Evolutionary conservation across 2,329 filamentous ascomycete species (phyloP), one percentile per base, ranked within the genome.

Genomic region (Exophiala mesophila): DNA sequence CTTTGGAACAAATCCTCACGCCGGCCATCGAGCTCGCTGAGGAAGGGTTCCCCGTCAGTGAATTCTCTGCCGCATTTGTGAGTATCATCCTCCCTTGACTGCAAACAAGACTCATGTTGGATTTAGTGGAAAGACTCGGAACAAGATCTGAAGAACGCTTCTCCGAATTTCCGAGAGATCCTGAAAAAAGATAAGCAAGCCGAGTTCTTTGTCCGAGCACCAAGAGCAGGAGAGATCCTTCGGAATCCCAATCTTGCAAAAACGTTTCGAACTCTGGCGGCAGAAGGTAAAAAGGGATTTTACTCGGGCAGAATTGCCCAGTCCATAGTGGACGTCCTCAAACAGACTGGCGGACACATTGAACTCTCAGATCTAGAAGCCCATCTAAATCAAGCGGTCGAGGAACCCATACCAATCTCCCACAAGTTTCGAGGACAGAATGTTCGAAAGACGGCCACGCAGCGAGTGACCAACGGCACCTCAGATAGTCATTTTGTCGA

Each of bases 21-120:
- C 90, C 92, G 0, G 92, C 88, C 0, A 89, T 94, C 49, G 79
- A 83, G 58, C 69, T 97, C 24, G 92, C 81, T 4, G 90, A 97
- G 62, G 77, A 86, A 44, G 92, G 92, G 0, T 96, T 90, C 52
- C 87, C 92, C 0, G 87, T 98, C 2, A 87, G 84, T 2, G 88
- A 97, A 59, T 64, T 94, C 6, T 76, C 85, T 15, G 78, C 82
- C 0, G 69, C 67, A 24, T 80, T 74, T 53, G 85, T 90, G 63
- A 62, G 83, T 71, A 18, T 5, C 24, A 19, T n/a, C n/a, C n/a
- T n/a, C n/a, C n/a, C n/a, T n/a, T n/a, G n/a, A n/a, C n/a, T n/a
- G n/a, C n/a, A n/a, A n/a, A 16, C 18, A 34, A 26, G 35, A 35
- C 45, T 45, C 51, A 40, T 36, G 26, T 31, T 20, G n/a, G n/a